Conservation (phyloP, 2,329 filamentous ascomycete genomes). For the Pseudodiploospora longispora region DNA sequence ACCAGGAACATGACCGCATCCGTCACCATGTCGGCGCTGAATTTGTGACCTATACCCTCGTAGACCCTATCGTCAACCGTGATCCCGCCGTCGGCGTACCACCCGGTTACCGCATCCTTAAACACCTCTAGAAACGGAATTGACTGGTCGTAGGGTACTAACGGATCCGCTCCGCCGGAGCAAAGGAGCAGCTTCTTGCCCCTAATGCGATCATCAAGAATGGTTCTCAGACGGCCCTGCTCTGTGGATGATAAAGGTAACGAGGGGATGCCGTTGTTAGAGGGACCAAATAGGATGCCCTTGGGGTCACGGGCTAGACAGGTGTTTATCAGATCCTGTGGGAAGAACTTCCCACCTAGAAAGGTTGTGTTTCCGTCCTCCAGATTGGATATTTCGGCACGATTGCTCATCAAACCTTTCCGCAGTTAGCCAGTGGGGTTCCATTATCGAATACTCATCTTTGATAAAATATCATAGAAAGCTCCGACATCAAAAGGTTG, state of each 20-base stretch:
- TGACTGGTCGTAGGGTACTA: slow-evolving; percentile 60
- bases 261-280: slow-evolving; percentile 27
- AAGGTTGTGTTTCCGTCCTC: slow-evolving; percentile 54
- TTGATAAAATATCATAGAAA: neutral
- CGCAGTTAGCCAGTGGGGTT: neutral
- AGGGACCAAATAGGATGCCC: slow-evolving; percentile 55
- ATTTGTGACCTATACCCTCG: slow-evolving; percentile 60
- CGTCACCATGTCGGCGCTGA: slow-evolving; percentile 56
- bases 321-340: slow-evolving; percentile 53
- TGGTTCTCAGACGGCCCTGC: slow-evolving; percentile 32
- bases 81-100: slow-evolving; percentile 49
- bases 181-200: slow-evolving; percentile 59
- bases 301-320: slow-evolving; percentile 66
- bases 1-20: slow-evolving; percentile 59
- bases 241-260: slow-evolving; percentile 26
- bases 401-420: slow-evolving; percentile 62
- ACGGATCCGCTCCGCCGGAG: slow-evolving; percentile 58
- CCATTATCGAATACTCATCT: neutral
- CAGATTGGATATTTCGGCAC: slow-evolving; percentile 58
- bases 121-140: slow-evolving; percentile 55
- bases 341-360: slow-evolving; percentile 71
- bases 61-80: slow-evolving; percentile 60
- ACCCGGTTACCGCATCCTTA: slow-evolving; percentile 42
- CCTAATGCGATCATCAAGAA: slow-evolving; percentile 41
- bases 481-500: no score